These are phyloP conservation scores for Leccinellum rugosiceps DNA, from an alignment of 768 basidiomycete species.

Conservation along the genomic window DNA sequence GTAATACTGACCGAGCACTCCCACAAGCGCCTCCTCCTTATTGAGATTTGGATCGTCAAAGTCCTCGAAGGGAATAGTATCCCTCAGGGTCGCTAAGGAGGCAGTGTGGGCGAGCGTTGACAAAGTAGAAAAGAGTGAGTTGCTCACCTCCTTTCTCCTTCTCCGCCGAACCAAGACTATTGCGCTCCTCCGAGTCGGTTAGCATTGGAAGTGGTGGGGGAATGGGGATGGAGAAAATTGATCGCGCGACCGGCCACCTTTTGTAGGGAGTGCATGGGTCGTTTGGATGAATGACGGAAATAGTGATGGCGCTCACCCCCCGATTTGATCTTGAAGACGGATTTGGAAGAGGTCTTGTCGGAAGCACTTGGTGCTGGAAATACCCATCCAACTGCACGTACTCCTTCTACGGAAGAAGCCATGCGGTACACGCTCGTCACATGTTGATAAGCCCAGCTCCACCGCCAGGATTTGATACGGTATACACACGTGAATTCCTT, in stretches of 20 bases:
- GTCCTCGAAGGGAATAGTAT: conserved; percentile 11
- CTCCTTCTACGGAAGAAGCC: background rate
- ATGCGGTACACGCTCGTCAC: background rate
- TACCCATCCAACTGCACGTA: background rate
- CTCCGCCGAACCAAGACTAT: conserved; percentile 19
- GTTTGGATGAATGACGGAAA: background rate
- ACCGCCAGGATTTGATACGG: background rate
- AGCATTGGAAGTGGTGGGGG: conserved; percentile 16
- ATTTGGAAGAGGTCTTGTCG: background rate
- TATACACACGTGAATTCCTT: background rate
- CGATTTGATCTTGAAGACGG: background rate
- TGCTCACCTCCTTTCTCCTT: conserved; percentile 24
- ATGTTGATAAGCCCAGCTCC: background rate
- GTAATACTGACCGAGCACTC: conserved; percentile 22
- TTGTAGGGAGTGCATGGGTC: conserved; percentile 8
- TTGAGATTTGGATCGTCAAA: conserved; percentile 41
- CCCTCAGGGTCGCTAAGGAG: conserved; percentile 3
- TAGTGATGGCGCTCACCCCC: background rate
- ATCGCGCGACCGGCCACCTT: conserved; percentile 3
- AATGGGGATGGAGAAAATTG: background rate
- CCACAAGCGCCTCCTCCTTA: conserved; percentile 23
- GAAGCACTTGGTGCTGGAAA: background rate
- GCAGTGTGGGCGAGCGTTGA: background rate
- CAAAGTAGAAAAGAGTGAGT: background rate
- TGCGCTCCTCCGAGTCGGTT: conserved; percentile 10